Evolutionary conservation across 192 early-diverging fungal species (phyloP).

Genomic region (Kappamyces sp.): DNA sequence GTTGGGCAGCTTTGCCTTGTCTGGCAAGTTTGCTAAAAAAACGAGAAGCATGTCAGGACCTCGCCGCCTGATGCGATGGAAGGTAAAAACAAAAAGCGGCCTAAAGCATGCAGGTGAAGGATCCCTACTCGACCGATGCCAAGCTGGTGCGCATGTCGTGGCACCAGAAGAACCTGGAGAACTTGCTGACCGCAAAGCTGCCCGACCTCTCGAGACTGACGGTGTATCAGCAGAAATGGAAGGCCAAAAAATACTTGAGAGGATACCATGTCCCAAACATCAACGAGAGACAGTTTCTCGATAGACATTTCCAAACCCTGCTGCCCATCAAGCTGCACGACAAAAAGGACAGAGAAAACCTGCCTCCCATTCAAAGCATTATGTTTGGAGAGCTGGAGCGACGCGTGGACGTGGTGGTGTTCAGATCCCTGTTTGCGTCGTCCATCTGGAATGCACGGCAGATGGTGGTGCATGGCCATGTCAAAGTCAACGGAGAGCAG

Average conservation of each 20-base stretch:
- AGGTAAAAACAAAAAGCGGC: no score
- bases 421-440: slow-evolving; percentile 83
- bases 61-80: no score
- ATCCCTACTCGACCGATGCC: slow-evolving; percentile 35
- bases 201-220: slow-evolving; percentile 37
- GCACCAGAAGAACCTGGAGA: slow-evolving; percentile 89
- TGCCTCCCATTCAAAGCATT: slow-evolving; percentile 52
- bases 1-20: no score
- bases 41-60: no score
- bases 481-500: slow-evolving; percentile 85
- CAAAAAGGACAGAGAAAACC: slow-evolving; percentile 25
- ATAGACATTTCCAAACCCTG: slow-evolving; percentile 33
- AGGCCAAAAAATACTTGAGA: slow-evolving; percentile 83
- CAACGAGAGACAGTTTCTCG: slow-evolving; percentile 67
- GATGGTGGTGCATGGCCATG: slow-evolving; percentile 77
- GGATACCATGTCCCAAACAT: slow-evolving; percentile 92
- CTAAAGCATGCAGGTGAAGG: slow-evolving; percentile 23
- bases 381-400: slow-evolving; percentile 86
- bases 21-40: no score
- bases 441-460: slow-evolving; percentile 81
- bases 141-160: slow-evolving; percentile 89
- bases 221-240: slow-evolving; percentile 92
- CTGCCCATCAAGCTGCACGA: slow-evolving; percentile 33
- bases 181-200: slow-evolving; percentile 56
- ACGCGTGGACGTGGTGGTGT: slow-evolving; percentile 87